Conservation (phyloP, 192 early-diverging fungal species). For the Rhizoclosmatium sp. region DNA sequence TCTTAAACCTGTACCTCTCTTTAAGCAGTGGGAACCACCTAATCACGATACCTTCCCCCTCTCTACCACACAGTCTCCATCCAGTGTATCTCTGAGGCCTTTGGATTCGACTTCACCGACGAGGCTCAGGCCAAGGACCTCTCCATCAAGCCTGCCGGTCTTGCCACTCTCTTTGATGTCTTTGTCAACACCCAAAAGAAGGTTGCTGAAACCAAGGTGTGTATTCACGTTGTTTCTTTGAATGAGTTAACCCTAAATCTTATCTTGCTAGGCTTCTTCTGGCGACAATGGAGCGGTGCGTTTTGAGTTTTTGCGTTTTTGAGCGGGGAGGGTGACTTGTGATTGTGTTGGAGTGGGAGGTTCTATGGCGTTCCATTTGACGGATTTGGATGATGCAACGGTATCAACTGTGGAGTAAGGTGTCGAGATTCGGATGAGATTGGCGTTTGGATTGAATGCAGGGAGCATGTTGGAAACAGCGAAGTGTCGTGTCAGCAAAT, state of each 20-base stretch:
- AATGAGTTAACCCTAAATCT: not conserved
- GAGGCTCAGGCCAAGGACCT: slow-evolving; percentile 67
- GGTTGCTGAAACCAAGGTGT: slow-evolving; percentile 39
- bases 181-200: slow-evolving; percentile 86
- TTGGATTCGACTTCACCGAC: slow-evolving; percentile 84
- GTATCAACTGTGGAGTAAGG: too few relatives aligned
- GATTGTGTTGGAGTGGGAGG: not conserved
- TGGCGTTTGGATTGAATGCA: too few relatives aligned
- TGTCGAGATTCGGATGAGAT: too few relatives aligned
- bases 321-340: not conserved
- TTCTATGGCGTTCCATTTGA: too few relatives aligned
- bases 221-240: slow-evolving; percentile 6
- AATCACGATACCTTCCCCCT: slow-evolving; percentile 2
- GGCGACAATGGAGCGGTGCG: not conserved
- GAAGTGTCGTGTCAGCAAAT: not conserved
- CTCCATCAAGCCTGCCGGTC: slow-evolving; percentile 85
- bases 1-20: not conserved
- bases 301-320: not conserved
- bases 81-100: slow-evolving; percentile 95
- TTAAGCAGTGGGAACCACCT: not conserved
- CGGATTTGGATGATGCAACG: too few relatives aligned
- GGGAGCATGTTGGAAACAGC: too few relatives aligned
- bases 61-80: slow-evolving; percentile 71
- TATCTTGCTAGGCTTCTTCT: not conserved
- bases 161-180: slow-evolving; percentile 89